phyloP scores from a whole-genome alignment of 805 yeast genomes.

The Yamadazyma insecticola region DNA sequence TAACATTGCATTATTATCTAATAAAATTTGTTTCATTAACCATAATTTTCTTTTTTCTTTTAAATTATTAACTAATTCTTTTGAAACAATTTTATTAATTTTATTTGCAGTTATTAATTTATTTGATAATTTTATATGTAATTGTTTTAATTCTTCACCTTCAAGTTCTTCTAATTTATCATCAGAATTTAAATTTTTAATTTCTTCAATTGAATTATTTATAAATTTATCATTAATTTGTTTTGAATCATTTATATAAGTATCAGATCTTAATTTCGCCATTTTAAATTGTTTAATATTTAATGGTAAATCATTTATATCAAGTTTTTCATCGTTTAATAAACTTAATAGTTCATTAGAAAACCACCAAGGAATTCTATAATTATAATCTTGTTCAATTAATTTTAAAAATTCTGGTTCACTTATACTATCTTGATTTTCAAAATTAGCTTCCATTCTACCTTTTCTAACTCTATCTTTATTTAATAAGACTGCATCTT shows the following conservation, averaged over 20 bases:
- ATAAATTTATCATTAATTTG: constrained; percentile 1
- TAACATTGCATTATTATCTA: constrained; percentile 37
- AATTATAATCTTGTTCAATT: constrained; percentile 29
- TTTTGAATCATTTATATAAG: constrained; percentile 12
- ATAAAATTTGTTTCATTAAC: constrained; percentile 36
- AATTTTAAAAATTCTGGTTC: constrained; percentile 25
- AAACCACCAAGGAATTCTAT: constrained; percentile 42
- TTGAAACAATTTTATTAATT: constrained; percentile 32
- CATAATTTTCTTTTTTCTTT: constrained; percentile 34
- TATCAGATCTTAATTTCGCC: constrained; percentile 29
- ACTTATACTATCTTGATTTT: constrained; percentile 19
- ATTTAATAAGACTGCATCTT: constrained; percentile 27
- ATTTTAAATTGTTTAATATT: constrained; percentile 30
- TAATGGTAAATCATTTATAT: constrained; percentile 21
- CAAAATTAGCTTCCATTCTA: constrained; percentile 18
- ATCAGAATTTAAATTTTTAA: constrained; percentile 2
- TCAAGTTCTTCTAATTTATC: constrained; percentile 26
- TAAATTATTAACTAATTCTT: constrained; percentile 20
- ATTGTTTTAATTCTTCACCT: constrained; percentile 13
- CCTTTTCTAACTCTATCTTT: constrained; percentile 27
- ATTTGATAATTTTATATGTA: constrained; percentile 24
- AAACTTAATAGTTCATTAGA: constrained; percentile 22
- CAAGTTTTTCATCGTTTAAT: constrained; percentile 13
- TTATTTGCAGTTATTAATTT: constrained; percentile 34
- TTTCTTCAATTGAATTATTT: constrained; percentile 5